A percentile compares a stretch with the other conserved stretches of the same genome.
phyloP scores from a whole-genome alignment of 1,139 yeast species.

The Saccharomycopsis hybrid region DNA sequence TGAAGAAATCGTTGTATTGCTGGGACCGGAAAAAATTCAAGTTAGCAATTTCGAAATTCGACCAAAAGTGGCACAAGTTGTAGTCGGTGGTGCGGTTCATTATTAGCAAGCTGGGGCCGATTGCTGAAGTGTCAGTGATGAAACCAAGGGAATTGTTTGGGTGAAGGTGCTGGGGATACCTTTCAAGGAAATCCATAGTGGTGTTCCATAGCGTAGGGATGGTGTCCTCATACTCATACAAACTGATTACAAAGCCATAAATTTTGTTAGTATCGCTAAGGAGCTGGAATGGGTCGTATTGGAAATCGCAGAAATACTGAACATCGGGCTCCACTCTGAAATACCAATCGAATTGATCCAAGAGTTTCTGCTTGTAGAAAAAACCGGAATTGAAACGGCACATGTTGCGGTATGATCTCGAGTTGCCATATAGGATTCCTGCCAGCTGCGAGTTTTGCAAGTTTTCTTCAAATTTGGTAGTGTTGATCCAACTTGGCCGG shows the following conservation, averaged over 20 bases:
- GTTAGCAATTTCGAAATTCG: slow-evolving; percentile 84
- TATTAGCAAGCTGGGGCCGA: slow-evolving; percentile 30
- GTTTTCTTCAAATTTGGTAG: slow-evolving; percentile 40
- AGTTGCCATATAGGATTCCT: slow-evolving; percentile 67
- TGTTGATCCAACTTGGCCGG: slow-evolving; percentile 45
- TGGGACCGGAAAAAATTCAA: slow-evolving; percentile 73
- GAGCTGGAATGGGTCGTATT: slow-evolving; percentile 80
- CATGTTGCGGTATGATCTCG: slow-evolving; percentile 76
- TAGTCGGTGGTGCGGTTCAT: slow-evolving; percentile 38
- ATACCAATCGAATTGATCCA: slow-evolving; percentile 69
- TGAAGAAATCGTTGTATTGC: slow-evolving; percentile 61
- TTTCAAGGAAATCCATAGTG: slow-evolving; percentile 50
- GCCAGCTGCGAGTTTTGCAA: slow-evolving; percentile 51
- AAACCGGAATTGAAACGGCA: slow-evolving; percentile 79
- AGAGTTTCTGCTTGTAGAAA: slow-evolving; percentile 67
- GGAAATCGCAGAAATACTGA: slow-evolving; percentile 75
- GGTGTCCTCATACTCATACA: slow-evolving; percentile 76
- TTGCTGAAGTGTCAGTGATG: slow-evolving; percentile 52
- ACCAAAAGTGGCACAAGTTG: slow-evolving; percentile 93
- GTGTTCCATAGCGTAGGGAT: slow-evolving; percentile 80
- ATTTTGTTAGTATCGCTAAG: slow-evolving; percentile 66
- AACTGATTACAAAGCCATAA: slow-evolving; percentile 80
- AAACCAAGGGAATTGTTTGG: slow-evolving; percentile 65
- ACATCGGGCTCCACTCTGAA: slow-evolving; percentile 94
- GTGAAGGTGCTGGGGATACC: slow-evolving; percentile 57